phyloP scores from a whole-genome alignment of 768 basidiomycete genomes.

The Podaxis sp. region DNA sequence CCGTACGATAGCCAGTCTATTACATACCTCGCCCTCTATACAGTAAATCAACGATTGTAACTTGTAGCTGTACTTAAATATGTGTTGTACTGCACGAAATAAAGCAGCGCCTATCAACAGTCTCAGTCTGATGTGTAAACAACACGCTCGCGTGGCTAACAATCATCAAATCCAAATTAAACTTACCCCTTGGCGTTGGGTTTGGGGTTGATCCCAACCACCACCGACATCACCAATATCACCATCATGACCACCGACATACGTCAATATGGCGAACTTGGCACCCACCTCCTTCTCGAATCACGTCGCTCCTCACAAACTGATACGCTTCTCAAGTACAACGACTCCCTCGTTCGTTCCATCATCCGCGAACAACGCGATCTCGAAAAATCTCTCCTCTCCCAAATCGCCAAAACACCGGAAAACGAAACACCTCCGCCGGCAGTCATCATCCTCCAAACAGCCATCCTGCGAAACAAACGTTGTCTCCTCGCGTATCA shows the following conservation, averaged over 20 bases:
- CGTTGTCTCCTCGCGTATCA: conserved; percentile 96
- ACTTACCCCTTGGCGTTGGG: neutral
- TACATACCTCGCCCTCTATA: conserved; percentile 5
- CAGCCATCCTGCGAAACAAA: conserved; percentile 89
- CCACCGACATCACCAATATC: neutral
- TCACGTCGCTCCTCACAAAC: conserved; percentile 82
- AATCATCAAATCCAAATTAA: neutral
- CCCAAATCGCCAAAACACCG: conserved; percentile 34
- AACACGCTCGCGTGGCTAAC: conserved; percentile 5
- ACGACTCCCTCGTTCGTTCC: conserved; percentile 81
- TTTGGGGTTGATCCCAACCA: neutral
- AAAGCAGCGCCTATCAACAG: conserved; percentile 1
- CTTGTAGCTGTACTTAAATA: conserved; percentile 7
- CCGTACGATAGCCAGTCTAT: conserved; percentile 10
- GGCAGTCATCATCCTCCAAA: conserved; percentile 81
- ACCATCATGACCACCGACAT: conserved; percentile 47
- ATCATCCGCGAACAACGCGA: conserved; percentile 91
- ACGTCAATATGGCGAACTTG: conserved; percentile 81
- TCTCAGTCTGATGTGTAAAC: neutral
- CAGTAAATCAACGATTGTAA: conserved; percentile 4
- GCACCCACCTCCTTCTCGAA: conserved; percentile 84
- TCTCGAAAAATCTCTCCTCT: conserved; percentile 60
- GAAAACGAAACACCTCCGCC: conserved; percentile 40
- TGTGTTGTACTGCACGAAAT: neutral
- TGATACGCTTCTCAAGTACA: conserved; percentile 88